phyloP scores from a whole-genome alignment of 2,329 filamentous ascomycete genomes.

The Claviceps citrina region DNA sequence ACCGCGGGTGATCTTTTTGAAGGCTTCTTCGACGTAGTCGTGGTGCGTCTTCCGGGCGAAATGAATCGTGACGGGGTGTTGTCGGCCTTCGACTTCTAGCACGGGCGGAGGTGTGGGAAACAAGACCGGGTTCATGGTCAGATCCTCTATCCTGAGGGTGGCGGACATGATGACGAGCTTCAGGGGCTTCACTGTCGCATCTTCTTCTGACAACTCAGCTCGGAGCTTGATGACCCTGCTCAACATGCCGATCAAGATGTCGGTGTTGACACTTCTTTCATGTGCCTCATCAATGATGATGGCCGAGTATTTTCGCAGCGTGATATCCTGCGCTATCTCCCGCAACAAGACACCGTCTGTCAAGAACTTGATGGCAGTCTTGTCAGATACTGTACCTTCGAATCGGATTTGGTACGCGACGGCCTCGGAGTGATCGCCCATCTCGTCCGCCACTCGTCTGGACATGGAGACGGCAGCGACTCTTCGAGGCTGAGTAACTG shows the following conservation, averaged over 20 bases:
- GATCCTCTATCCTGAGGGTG: constrained; percentile 77
- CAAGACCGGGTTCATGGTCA: constrained; percentile 67
- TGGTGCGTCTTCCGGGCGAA: constrained; percentile 69
- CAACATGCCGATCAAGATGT: constrained; percentile 94
- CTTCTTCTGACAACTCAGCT: constrained; percentile 56
- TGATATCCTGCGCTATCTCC: constrained; percentile 80
- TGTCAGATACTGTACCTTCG: constrained; percentile 62
- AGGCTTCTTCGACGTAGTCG: constrained; percentile 85
- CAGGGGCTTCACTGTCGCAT: constrained; percentile 56
- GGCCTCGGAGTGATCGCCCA: constrained; percentile 59
- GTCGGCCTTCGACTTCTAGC: constrained; percentile 77
- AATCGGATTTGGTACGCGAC: constrained; percentile 95
- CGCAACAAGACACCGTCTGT: constrained; percentile 90
- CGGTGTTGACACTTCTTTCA: constrained; percentile 92
- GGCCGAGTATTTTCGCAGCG: constrained; percentile 76
- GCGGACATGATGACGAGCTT: constrained; percentile 98
- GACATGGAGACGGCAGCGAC: constrained; percentile 96
- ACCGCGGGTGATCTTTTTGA: constrained; percentile 70
- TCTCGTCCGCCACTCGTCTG: constrained; percentile 72
- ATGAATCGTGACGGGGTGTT: constrained; percentile 79
- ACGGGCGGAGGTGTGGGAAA: constrained; percentile 70
- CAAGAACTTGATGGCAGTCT: constrained; percentile 96
- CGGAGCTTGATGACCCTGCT: constrained; percentile 81
- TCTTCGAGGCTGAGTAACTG: constrained; percentile 83
- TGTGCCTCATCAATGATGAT: constrained; percentile 95